Evolutionary conservation across 2,329 filamentous ascomycete species (phyloP), one percentile per base, ranked within the genome.

Genomic region (Ceratocystis papillata): DNA sequence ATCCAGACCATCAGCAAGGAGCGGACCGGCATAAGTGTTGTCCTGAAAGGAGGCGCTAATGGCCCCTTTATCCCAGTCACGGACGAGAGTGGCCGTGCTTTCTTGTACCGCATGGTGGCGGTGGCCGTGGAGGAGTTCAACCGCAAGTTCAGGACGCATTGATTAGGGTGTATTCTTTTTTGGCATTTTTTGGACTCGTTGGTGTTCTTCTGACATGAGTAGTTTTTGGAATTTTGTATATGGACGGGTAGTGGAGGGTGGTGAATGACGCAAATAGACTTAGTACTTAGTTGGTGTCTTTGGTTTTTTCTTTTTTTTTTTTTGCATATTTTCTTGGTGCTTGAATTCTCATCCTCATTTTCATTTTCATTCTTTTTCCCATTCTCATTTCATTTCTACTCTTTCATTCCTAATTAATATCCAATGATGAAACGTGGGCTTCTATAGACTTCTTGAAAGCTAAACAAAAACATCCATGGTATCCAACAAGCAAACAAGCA

Each of bases 1-100:
- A 85, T 99, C 22, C 92, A 97, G 79, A 97, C 92, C 0, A 97
- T 99, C 70, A 89, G 87, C 59, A 99, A 97, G 79, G 95, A 99
- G 80, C 81, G 94, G 64, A 99, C 94, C 0, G 95, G 94, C 0
- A 85, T 99, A 77, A 92, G 89, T 70, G 83, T 99, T 69, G 87
- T 89, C 60, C 78, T 97, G 70, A 88, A 96, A 70, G 93, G 92
- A 10, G 93, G 92, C 2, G 89, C 87, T 1, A 96, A 96, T 73
- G 94, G 94, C 0, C 94, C 94, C 1, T 99, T 97, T 73, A 86
- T 99, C 5, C 94, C 94, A 0, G 88, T 97, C 5, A 87, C 86
- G n/a, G 91, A 96, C 72, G 93, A 96, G 75, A 89, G 86, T 65
- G 81, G 83, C 37, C 76, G 85, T 53, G 79, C 80, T 1, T 87